These are phyloP conservation scores for Micractinium sp. DNA, from an alignment of 139 green algal genomes.

Conservation along the genomic window DNA sequence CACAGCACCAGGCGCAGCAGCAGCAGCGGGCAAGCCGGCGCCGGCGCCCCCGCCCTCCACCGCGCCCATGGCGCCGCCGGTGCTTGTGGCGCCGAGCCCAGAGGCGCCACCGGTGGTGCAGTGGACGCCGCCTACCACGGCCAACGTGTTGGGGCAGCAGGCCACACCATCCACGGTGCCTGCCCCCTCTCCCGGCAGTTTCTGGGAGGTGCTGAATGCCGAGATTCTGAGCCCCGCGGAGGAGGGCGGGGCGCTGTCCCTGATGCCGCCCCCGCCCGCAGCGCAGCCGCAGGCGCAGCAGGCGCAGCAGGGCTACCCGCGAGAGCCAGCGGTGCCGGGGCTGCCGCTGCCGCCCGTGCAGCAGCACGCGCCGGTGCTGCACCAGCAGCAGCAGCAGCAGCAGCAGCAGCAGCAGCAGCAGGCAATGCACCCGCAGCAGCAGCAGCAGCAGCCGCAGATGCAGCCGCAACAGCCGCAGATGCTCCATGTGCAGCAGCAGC, in stretches of 20 bases:
- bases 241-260: neutral
- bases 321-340: slow-evolving; percentile 1
- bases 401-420: neutral
- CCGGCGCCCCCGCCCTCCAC: neutral
- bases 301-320: neutral
- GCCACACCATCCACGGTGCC: neutral
- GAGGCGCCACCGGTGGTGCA: neutral
- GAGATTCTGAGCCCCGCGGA: slow-evolving; percentile 3
- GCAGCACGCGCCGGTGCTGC: neutral
- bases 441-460: neutral
- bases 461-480: neutral
- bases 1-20: neutral
- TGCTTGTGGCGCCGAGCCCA: neutral
- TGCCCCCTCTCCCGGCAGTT: slow-evolving; percentile 16
- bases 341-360: slow-evolving; percentile 26
- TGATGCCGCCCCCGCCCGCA: neutral
- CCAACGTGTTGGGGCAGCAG: neutral
- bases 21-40: neutral
- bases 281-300: neutral
- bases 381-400: slow-evolving; percentile 11
- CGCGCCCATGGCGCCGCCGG: neutral
- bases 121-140: slow-evolving; percentile 11
- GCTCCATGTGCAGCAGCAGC: neutral
- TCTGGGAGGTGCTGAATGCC: slow-evolving; percentile 19
- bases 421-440: neutral